Base-by-base conservation (phyloP, 1,284 basidiomycete species). In the Cutaneotrichosporon dermatis region DNA sequence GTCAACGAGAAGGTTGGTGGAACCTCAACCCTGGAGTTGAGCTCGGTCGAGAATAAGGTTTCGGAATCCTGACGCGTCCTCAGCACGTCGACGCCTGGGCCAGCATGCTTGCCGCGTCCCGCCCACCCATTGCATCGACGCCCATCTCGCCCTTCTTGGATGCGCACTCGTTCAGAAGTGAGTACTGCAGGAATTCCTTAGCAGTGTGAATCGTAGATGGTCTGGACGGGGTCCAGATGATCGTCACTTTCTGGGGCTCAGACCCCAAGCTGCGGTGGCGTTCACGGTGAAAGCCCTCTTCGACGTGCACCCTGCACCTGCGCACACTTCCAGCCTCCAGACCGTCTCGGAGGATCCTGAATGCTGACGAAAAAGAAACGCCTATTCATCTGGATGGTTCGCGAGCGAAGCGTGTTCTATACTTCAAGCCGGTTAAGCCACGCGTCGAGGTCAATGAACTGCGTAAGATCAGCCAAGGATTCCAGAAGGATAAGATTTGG, bases 121-220 rank as follows among this genome's bases (percentile, higher is more conserved):
- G 85, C 51, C 90, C 90, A 43, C 88, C 88, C 0, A 83, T 92
- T 58, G 79, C 82, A 4, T 87, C 88, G 59, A 87, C 88, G 0
- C 88, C 88, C 0, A 81, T 93, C 64, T 86, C 83, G 13, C 89
- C 90, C 0, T 94, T 90, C 76, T 86, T 92, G 82, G 88, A 90
- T 72, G 84, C 84, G 58, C 88, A 86, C 72, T 80, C 76, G 8
- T 76, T 78, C 64, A 61, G 71, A 33, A 75, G 74, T 75, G 52
- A 63, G 75, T 66, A 41, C 10, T 6, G 12, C 34, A n/a, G 33
- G 9, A 40, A 40, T 40, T 40, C 39, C 25, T 25, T 25, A 25
- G 25, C 25, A 25, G 25, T 25, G 25, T 25, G 25, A 25, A 25
- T 25, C 25, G 25, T 25, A 25, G 25, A 25, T 25, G 25, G 25